Base-by-base conservation (phyloP, 768 basidiomycete genomes). In the Boletus fagicola region DNA sequence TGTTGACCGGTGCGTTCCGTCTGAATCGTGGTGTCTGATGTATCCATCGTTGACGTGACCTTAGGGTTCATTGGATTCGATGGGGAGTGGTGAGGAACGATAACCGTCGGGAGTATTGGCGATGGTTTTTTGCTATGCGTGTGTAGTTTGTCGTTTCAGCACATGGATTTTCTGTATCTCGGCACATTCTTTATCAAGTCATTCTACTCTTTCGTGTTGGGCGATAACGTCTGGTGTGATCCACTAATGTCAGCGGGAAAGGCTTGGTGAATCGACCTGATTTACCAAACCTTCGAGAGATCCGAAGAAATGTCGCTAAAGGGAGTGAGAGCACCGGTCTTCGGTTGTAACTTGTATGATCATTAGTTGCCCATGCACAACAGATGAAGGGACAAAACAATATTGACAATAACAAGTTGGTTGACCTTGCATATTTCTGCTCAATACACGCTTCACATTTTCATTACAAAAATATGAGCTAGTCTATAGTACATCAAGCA, bases 31-130 rank as follows among this genome's bases (percentile, higher is more conserved):
- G 36, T 36, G 35, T 31, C 28, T n/a, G 53, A 18, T 38, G 33
- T n/a, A 16, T 22, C 15, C 4, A 31, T 49, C 22, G 22, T 22
- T 49, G 16, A 26, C 38, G 38, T 20, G 22, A 62, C 24, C 0
- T 28, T 58, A 90, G 90, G 90, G 10, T 92, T 92, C 65, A 79
- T 87, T 61, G 90, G 90, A 26, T 93, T 93, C 62, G 90, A 93
- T 67, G 90, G 90, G 52, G 86, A 90, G 58, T 93, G 90, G 90
- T 92, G 76, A 75, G 46, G 22, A 2, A 3, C 12, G 57, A 46
- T 36, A 3, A 26, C 24, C 11, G 31, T 33, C 35, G 35, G 0
- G 24, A 31, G 36, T 7, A 26, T 33, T 12, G 0, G 33, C 1
- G 40, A 20, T 51, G 1, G 15, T 15, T 24, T 9, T 45, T 43